Conservation (phyloP, 2,329 filamentous ascomycete species). For the Talaromyces sp. region DNA sequence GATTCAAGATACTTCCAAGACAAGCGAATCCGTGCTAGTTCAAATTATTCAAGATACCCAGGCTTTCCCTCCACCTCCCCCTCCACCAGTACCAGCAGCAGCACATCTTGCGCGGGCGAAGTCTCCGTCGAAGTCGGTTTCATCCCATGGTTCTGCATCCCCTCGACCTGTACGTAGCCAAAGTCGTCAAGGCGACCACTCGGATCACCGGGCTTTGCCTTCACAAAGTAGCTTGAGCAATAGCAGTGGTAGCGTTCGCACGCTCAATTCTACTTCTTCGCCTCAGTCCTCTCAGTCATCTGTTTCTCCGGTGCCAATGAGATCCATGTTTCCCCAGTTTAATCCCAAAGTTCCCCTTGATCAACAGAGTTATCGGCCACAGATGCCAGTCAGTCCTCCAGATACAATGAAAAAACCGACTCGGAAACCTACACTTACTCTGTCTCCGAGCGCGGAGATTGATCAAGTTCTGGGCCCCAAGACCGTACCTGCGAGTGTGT, state of each 20-base stretch:
- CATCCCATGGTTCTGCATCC: conserved; percentile 15
- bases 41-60: conserved; percentile 43
- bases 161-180: conserved; percentile 18
- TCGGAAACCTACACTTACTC: conserved; percentile 32
- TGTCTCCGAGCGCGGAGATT: conserved; percentile 38
- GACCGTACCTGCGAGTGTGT: conserved; percentile 47
- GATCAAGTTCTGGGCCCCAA: conserved; percentile 41
- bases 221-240: conserved; percentile 16
- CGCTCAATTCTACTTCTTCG: conserved; percentile 11
- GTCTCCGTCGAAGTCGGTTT: conserved; percentile 17
- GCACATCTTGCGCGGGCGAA: conserved; percentile 21
- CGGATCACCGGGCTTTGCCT: conserved; percentile 12
- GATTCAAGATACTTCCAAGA: conserved; percentile 28
- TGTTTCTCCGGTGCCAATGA: conserved; percentile 42
- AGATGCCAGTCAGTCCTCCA: conserved; percentile 17
- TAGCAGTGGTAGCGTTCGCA: conserved; percentile 17
- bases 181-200: conserved; percentile 16
- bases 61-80: conserved; percentile 29
- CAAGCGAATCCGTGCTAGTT: conserved; percentile 40
- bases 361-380: conserved; percentile 42
- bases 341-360: conserved; percentile 40
- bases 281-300: conserved; percentile 24
- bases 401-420: conserved; percentile 13
- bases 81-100: conserved; percentile 23
- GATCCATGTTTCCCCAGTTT: conserved; percentile 51